Percentiles rank a stretch among this genome's conserved stretches.
Evolutionary conservation across 257 asterid genomes (phyloP).

Genomic region (Solanum okadae): DNA sequence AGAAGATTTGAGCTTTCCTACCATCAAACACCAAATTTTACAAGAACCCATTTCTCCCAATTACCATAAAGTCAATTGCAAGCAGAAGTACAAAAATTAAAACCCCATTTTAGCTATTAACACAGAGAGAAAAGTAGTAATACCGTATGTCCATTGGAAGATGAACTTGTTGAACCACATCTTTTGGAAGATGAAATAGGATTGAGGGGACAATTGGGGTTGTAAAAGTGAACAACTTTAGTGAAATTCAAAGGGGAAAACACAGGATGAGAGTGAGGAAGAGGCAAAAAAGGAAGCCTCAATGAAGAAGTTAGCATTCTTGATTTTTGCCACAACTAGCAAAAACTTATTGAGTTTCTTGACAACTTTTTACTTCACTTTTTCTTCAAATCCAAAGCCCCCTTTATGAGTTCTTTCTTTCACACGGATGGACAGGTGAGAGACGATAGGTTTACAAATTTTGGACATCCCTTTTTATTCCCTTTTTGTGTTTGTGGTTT

Average conservation of each 20-base stretch:
- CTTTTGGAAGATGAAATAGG: constrained; percentile 14
- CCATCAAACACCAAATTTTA: background rate
- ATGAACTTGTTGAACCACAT: constrained; percentile 17
- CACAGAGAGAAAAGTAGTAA: background rate
- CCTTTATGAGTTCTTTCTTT: background rate
- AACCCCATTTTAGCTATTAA: background rate
- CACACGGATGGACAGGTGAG: background rate
- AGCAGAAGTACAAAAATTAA: background rate
- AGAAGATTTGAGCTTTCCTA: background rate
- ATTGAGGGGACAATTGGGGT: background rate
- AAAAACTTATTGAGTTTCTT: background rate
- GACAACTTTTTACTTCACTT: background rate
- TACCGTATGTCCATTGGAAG: constrained; percentile 7
- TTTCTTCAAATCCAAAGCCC: background rate
- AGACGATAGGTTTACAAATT: constrained; percentile 1
- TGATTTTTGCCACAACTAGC: background rate
- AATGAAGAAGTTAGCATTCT: constrained; percentile 28
- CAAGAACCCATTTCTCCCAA: background rate
- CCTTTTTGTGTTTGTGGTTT: background rate
- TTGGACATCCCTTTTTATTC: constrained; percentile 2
- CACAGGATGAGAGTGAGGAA: constrained; percentile 26
- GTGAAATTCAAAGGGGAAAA: constrained; percentile 1
- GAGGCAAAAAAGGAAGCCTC: constrained; percentile 17
- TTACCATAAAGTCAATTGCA: background rate
- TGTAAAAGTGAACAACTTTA: background rate